Conservation (phyloP, 495 filamentous ascomycete genomes). For the Lichina pygmaea region DNA sequence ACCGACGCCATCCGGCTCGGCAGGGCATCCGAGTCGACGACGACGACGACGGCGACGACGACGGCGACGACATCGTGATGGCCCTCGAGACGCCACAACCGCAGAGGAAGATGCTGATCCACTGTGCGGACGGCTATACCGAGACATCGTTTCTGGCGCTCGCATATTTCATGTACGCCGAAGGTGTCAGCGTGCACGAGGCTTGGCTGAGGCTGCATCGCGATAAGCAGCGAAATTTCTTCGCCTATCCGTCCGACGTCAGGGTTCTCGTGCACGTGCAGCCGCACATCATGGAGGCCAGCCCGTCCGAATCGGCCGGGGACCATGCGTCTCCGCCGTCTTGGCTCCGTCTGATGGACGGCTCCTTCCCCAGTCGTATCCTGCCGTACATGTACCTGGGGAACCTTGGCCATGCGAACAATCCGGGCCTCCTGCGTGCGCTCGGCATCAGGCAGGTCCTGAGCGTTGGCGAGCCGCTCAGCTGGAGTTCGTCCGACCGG, state of each 20-base stretch:
- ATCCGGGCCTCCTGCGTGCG: slow-evolving; percentile 49
- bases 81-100: slow-evolving; percentile 8
- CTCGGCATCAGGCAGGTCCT: slow-evolving; percentile 71
- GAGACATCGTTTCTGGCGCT: slow-evolving; percentile 70
- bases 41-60: neutral
- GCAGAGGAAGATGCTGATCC: slow-evolving; percentile 48
- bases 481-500: slow-evolving; percentile 44
- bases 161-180: slow-evolving; percentile 75
- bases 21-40: slow-evolving; percentile 2
- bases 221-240: slow-evolving; percentile 69
- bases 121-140: slow-evolving; percentile 90
- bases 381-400: slow-evolving; percentile 90
- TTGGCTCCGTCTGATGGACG: slow-evolving; percentile 71
- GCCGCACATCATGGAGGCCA: slow-evolving; percentile 35
- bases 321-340: slow-evolving; percentile 16
- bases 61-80: slow-evolving; percentile 32
- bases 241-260: slow-evolving; percentile 80
- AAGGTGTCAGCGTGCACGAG: slow-evolving; percentile 48
- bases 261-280: slow-evolving; percentile 49
- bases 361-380: slow-evolving; percentile 68
- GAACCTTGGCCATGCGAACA: slow-evolving; percentile 79
- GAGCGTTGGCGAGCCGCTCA: slow-evolving; percentile 75
- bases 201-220: slow-evolving; percentile 76
- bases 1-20: slow-evolving; percentile 6
- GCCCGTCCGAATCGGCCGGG: slow-evolving; percentile 6